These are phyloP conservation scores for Stereocaulon alpinum DNA, from an alignment of 495 filamentous ascomycete species.

Conservation along the genomic window DNA sequence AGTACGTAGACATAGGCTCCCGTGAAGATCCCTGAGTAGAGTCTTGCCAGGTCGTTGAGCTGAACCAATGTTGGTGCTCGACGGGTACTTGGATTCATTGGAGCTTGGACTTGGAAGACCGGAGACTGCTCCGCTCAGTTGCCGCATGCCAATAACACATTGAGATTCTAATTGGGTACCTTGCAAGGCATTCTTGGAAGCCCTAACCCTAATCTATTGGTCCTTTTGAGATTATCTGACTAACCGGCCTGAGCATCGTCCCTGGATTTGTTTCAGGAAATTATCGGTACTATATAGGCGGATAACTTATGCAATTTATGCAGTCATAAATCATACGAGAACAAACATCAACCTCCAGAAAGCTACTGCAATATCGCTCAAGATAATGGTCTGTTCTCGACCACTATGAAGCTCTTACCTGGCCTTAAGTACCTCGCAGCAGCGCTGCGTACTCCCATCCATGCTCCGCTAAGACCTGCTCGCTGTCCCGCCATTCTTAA, in stretches of 20 bases:
- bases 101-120: no score
- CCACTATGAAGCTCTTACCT: slow-evolving; percentile 29
- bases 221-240: no score
- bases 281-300: not conserved
- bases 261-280: not conserved
- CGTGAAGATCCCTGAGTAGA: no score
- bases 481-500: not conserved
- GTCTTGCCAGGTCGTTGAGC: no score
- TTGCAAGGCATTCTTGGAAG: no score
- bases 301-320: not conserved
- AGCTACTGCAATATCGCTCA: not conserved
- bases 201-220: no score
- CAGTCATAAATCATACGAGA: not conserved
- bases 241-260: not conserved
- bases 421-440: slow-evolving; percentile 37
- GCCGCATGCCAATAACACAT: no score
- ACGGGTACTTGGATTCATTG: no score
- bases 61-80: no score
- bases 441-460: slow-evolving; percentile 28
- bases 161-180: no score
- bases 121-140: no score
- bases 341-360: not conserved
- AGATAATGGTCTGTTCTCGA: not conserved
- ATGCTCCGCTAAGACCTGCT: slow-evolving; percentile 4
- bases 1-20: no score